These are phyloP conservation scores for Metschnikowia peoriensis DNA, from an alignment of 805 yeast genomes.

Conservation along the genomic window DNA sequence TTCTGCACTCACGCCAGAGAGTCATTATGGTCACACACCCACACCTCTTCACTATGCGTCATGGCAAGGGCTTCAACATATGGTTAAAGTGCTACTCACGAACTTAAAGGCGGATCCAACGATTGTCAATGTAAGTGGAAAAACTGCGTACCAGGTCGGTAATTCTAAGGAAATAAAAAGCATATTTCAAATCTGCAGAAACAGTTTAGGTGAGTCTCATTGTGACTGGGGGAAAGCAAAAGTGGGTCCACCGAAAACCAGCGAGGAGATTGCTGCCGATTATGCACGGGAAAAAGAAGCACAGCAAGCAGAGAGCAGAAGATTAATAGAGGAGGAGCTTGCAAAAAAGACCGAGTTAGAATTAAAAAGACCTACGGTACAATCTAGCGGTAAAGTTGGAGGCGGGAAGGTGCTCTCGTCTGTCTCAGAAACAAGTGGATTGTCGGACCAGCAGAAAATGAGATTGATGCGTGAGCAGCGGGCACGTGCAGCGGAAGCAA, in stretches of 20 bases:
- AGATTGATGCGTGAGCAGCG: constrained; percentile 89
- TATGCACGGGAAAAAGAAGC: constrained; percentile 34
- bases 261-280: constrained; percentile 52
- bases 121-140: constrained; percentile 48
- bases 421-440: constrained; percentile 51
- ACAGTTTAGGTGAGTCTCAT: constrained; percentile 61
- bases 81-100: constrained; percentile 61
- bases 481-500: constrained; percentile 94
- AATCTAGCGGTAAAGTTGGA: constrained; percentile 35
- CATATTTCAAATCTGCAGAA: constrained; percentile 68
- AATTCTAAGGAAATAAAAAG: constrained; percentile 43
- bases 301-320: constrained; percentile 37
- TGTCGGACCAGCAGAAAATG: constrained; percentile 71
- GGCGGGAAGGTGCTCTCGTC: constrained; percentile 14
- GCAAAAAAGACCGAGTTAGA: constrained; percentile 36
- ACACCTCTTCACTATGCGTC: constrained; percentile 80
- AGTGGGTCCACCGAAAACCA: constrained; percentile 59
- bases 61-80: constrained; percentile 59
- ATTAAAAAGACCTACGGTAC: constrained; percentile 30
- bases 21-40: constrained; percentile 56
- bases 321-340: constrained; percentile 43
- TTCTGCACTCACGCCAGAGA: constrained; percentile 53
- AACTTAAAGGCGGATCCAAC: constrained; percentile 73
- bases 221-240: constrained; percentile 70
- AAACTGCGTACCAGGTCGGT: constrained; percentile 68